phyloP scores from a whole-genome alignment of 805 yeast genomes.

The Candida nitratophila region DNA sequence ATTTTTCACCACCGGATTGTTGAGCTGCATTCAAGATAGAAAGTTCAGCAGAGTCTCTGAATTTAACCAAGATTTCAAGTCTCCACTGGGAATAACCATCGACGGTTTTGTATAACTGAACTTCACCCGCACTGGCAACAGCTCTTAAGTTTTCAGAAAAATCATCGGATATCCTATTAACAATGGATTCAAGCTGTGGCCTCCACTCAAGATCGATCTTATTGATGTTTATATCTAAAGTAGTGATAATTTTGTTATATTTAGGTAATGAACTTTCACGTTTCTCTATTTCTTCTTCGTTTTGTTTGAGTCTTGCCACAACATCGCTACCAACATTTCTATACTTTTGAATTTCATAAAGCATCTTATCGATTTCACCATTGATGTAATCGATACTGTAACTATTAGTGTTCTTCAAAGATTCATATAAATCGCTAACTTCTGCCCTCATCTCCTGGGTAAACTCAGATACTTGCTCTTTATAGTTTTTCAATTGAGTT shows the following conservation, averaged over 20 bases:
- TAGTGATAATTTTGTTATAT: slow-evolving; percentile 23
- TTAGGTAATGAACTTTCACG: slow-evolving; percentile 34
- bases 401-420: slow-evolving; percentile 25
- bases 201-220: slow-evolving; percentile 42
- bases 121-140: slow-evolving; percentile 87
- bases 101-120: slow-evolving; percentile 44
- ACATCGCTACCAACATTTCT: slow-evolving; percentile 22
- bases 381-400: slow-evolving; percentile 31
- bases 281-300: slow-evolving; percentile 30
- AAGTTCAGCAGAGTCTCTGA: slow-evolving; percentile 69
- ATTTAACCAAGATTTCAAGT: slow-evolving; percentile 75
- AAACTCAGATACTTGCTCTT: slow-evolving; percentile 27
- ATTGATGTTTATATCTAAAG: slow-evolving; percentile 31
- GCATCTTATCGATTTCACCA: slow-evolving; percentile 32
- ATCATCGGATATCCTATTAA: slow-evolving; percentile 49
- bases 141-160: slow-evolving; percentile 61
- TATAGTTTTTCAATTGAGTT: slow-evolving; percentile 22
- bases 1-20: slow-evolving; percentile 97
- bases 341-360: slow-evolving; percentile 30
- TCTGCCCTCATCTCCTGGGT: slow-evolving; percentile 33
- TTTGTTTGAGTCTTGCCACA: slow-evolving; percentile 25
- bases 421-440: slow-evolving; percentile 28
- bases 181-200: slow-evolving; percentile 46
- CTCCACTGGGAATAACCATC: slow-evolving; percentile 69
- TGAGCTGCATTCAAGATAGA: slow-evolving; percentile 74